Percentiles rank a stretch among this genome's conserved stretches.
Conservation (phyloP, 75 land plant species). For the Adiantum capillusveneris region DNA sequence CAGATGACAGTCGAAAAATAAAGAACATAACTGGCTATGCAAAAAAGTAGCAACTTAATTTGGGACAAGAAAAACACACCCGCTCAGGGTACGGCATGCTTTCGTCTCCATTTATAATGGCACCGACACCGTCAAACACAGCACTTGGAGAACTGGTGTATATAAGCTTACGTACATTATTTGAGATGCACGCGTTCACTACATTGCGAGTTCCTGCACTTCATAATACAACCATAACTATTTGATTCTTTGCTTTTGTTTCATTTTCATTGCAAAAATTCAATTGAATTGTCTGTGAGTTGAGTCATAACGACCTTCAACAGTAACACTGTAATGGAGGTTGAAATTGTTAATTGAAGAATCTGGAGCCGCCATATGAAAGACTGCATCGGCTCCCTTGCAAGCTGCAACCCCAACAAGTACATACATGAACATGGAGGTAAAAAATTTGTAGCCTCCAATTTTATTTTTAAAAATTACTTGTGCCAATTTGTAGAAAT, state of each 20-base stretch:
- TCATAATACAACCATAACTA: not conserved
- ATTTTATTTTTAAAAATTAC: too few species aligned
- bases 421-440: too few species aligned
- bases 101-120: conserved; percentile 67
- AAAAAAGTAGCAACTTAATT: not conserved
- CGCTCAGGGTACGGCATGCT: conserved; percentile 72
- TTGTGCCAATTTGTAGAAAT: too few species aligned
- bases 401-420: too few species aligned
- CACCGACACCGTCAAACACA: conserved; percentile 84
- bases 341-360: conserved; percentile 71
- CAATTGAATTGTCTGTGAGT: too few species aligned
- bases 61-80: conserved; percentile 31
- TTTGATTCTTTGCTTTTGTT: not conserved
- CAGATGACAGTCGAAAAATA: conserved; percentile 5
- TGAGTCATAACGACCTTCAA: conserved; percentile 48
- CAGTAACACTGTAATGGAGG: conserved; percentile 80
- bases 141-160: conserved; percentile 95
- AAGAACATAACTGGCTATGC: not conserved
- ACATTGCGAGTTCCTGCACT: conserved; percentile 78
- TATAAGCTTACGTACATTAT: conserved; percentile 74
- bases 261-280: not conserved
- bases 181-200: conserved; percentile 72
- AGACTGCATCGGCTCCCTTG: conserved; percentile 70
- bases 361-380: conserved; percentile 97
- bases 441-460: too few species aligned